Conservation (phyloP, 2,329 filamentous ascomycete genomes). For the Gliomastix tumulicola region DNA sequence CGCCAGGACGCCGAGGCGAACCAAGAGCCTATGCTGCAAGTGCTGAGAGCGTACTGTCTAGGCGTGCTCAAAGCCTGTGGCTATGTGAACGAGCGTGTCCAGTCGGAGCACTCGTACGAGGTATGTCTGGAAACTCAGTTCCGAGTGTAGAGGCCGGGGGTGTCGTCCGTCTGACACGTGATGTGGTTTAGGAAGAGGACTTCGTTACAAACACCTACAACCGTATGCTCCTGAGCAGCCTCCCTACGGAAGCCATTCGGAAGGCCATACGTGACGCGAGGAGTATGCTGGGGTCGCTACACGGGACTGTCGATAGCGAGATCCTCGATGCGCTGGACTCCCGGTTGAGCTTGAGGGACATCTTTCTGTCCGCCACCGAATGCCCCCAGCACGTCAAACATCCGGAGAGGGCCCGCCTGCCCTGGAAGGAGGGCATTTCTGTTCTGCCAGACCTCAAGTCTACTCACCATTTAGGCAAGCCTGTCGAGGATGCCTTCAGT, state of each 20-base stretch:
- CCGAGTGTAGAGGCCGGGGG: no score
- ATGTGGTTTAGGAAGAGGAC: slow-evolving; percentile 79
- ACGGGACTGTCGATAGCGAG: slow-evolving; percentile 29
- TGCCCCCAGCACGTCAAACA: slow-evolving; percentile 35
- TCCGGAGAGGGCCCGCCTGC: slow-evolving; percentile 37
- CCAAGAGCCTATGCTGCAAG: slow-evolving; percentile 44
- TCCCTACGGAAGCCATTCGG: slow-evolving; percentile 51
- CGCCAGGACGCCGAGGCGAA: slow-evolving; percentile 17
- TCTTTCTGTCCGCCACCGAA: slow-evolving; percentile 51
- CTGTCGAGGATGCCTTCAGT: slow-evolving; percentile 76
- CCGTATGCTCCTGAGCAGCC: slow-evolving; percentile 62
- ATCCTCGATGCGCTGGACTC: slow-evolving; percentile 49
- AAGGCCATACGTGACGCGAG: slow-evolving; percentile 47
- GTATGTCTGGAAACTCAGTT: slow-evolving; percentile 29
- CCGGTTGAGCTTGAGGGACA: slow-evolving; percentile 60
- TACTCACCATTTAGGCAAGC: slow-evolving; percentile 54
- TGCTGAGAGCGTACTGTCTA: slow-evolving; percentile 81
- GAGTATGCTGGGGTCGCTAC: slow-evolving; percentile 36
- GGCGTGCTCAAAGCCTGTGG: slow-evolving; percentile 78
- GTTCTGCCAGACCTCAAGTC: slow-evolving; percentile 49
- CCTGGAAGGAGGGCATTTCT: slow-evolving; percentile 43
- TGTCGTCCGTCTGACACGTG: neutral
- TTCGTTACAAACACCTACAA: slow-evolving; percentile 92
- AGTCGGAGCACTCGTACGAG: slow-evolving; percentile 85
- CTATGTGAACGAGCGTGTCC: slow-evolving; percentile 70